Conservation (phyloP, 1,284 basidiomycete genomes). For the Rhodotorula sp. region DNA sequence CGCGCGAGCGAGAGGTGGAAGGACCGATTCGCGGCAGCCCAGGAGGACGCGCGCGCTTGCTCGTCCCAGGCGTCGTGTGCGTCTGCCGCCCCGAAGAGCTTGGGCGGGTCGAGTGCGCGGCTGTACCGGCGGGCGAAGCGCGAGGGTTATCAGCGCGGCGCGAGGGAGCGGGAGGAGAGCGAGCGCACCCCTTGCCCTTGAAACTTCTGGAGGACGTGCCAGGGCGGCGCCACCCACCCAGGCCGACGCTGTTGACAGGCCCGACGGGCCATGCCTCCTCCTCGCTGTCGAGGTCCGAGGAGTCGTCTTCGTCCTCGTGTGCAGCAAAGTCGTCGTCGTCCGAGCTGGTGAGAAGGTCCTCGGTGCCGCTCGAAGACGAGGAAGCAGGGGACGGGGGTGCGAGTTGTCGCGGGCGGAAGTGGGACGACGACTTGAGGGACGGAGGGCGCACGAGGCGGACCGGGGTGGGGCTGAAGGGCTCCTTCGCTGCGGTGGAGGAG, state of each 20-base stretch:
- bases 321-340: constrained; percentile 1
- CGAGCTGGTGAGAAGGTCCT: not conserved
- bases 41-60: constrained; percentile 22
- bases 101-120: not conserved
- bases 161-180: not conserved
- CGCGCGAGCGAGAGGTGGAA: constrained; percentile 38
- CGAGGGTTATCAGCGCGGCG: not conserved
- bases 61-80: constrained; percentile 33
- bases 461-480: constrained; percentile 16
- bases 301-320: not conserved
- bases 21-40: constrained; percentile 40
- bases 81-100: constrained; percentile 17
- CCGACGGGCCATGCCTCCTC: constrained; percentile 42
- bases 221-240: constrained; percentile 25
- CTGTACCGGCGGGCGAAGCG: not conserved
- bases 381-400: not conserved
- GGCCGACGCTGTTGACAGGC: constrained; percentile 31
- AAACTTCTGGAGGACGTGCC: not conserved
- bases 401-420: not conserved
- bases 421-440: not conserved
- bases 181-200: constrained; percentile 31
- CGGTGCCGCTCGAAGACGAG: not conserved
- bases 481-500: not conserved
- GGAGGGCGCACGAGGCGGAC: constrained; percentile 11
- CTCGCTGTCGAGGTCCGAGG: constrained; percentile 28